A percentile compares a stretch with the other conserved stretches of the same genome.
Evolutionary conservation across 2,329 filamentous ascomycete genomes (phyloP).

Genomic region (Dactylellina haptotyla): DNA sequence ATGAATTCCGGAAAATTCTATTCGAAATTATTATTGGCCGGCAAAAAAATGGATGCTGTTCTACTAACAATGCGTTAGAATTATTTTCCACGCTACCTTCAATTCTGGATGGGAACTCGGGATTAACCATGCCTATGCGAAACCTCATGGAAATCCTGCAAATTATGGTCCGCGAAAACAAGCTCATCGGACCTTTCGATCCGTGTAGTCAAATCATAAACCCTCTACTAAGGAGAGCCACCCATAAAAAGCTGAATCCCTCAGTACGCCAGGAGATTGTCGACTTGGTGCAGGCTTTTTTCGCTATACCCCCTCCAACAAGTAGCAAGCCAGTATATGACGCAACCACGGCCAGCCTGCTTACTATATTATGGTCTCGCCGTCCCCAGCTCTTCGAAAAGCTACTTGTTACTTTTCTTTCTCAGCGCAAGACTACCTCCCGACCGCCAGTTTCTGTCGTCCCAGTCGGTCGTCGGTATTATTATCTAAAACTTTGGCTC

Average conservation of each 20-base stretch:
- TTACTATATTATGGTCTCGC: background rate
- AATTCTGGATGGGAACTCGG: too few species aligned
- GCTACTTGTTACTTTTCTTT: background rate
- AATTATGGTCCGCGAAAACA: background rate
- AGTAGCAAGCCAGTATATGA: background rate
- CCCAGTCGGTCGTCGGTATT: background rate
- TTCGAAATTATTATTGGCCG: too few species aligned
- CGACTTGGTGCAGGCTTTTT: background rate
- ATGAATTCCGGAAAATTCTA: too few species aligned
- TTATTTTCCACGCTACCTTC: too few species aligned
- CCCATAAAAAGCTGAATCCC: background rate
- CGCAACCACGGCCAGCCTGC: background rate
- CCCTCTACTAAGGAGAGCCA: background rate
- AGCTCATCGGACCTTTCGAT: background rate
- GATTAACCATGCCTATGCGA: background rate
- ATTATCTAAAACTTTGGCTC: constrained; percentile 1
- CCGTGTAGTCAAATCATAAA: background rate
- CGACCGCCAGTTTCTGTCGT: background rate
- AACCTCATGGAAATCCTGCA: background rate
- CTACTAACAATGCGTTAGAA: too few species aligned
- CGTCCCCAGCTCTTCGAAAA: background rate
- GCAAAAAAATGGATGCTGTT: too few species aligned
- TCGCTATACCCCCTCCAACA: background rate
- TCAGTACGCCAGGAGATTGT: background rate
- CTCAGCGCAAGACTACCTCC: background rate